These are phyloP conservation scores for Barnettozyma vustinii DNA, from an alignment of 805 yeast species.

Conservation along the genomic window DNA sequence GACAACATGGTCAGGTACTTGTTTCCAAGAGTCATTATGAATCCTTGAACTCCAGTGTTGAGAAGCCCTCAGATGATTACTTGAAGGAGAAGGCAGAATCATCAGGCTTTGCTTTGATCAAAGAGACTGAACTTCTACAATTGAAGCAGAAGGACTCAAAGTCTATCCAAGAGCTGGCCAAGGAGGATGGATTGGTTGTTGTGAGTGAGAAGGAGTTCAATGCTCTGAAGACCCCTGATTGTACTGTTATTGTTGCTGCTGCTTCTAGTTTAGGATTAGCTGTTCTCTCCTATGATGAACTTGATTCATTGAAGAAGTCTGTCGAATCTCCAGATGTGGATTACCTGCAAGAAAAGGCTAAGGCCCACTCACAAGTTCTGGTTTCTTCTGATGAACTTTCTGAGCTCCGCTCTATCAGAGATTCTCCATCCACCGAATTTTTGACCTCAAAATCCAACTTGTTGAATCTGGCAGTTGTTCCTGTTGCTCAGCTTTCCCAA, in stretches of 20 bases:
- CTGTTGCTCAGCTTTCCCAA: constrained; percentile 5
- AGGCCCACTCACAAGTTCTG: constrained; percentile 8
- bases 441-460: constrained; percentile 1
- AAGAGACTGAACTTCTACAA: constrained; percentile 7
- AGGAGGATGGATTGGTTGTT: constrained; percentile 5
- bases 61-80: constrained; percentile 8
- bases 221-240: constrained; percentile 3
- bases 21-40: constrained; percentile 23
- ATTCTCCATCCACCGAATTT: constrained; percentile 5
- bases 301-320: background rate
- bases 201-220: constrained; percentile 8
- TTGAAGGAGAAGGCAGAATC: constrained; percentile 3
- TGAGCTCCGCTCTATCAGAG: background rate
- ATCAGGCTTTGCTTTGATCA: background rate
- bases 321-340: constrained; percentile 22
- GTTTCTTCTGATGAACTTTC: constrained; percentile 12
- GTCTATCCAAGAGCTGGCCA: constrained; percentile 20
- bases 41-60: constrained; percentile 12
- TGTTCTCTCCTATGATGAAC: background rate
- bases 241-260: background rate
- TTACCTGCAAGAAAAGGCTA: constrained; percentile 20
- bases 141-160: constrained; percentile 14
- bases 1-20: constrained; percentile 20
- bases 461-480: constrained; percentile 9
- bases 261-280: constrained; percentile 5